Evolutionary conservation across 495 filamentous ascomycete genomes (phyloP), one percentile per base, ranked within the genome.

Genomic region (Filosporella fistucella): DNA sequence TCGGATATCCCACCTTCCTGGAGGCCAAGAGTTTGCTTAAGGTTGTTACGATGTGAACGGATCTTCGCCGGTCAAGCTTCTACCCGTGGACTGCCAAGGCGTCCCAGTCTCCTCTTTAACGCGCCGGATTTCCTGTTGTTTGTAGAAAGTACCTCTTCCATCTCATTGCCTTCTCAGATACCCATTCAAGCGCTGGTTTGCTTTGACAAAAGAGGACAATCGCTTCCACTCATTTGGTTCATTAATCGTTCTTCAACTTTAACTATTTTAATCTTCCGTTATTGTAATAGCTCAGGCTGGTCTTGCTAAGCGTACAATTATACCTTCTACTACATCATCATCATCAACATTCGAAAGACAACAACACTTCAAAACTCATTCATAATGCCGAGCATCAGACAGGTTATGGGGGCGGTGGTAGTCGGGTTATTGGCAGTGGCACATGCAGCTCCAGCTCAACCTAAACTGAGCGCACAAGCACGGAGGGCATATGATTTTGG

Each of bases 101-200:
- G 7, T 7, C 28, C 51, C 39, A 21, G 24, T 42, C 37, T 40
- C 18, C 42, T 41, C 29, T 51, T 60, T 52, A 54, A 46, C 47
- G 51, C 18, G 41, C 36, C 32, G 28, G 42, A 52, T 47, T 36
- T 56, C 54, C 46, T 34, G 41, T 46, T 53, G 43, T 43, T 45
- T 45, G 28, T 7, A 42, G n/a, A 23, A 11, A 14, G 38, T 18
- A 40, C 26, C 42, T 38, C 32, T 13, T 42, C 21, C 10, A 20
- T 28, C 2, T 42, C 47, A 32, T 30, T 32, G 12, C 48, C 34
- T 33, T 46, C 37, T 25, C 38, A 25, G 33, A 59, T 66, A 63
- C 66, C 64, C 64, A 24, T 32, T 58, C 51, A 74, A 78, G 73
- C 75, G 67, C 73, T 70, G 73, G 73, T 76, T 70, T 78, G 75